Evolutionary conservation across 2,329 filamentous ascomycete species (phyloP).

Genomic region (Allantophomopsis cytisporea): DNA sequence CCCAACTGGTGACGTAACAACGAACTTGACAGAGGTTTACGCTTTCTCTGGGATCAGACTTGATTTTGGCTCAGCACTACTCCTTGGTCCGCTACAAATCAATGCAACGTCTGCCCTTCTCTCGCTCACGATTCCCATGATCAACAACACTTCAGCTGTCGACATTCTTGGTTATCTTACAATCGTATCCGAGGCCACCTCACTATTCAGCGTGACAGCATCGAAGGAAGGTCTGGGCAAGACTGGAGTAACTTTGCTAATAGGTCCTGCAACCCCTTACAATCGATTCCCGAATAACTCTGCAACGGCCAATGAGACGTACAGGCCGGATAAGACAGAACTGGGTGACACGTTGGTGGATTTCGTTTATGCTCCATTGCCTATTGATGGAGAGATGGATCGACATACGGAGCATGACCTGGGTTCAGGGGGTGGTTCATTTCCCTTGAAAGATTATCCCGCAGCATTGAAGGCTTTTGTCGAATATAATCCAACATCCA

Average conservation of each 20-base stretch:
- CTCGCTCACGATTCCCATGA: conserved; percentile 70
- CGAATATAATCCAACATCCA: conserved; percentile 23
- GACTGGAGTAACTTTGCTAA: conserved; percentile 56
- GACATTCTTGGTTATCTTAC: conserved; percentile 77
- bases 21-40: conserved; percentile 8
- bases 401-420: conserved; percentile 33
- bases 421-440: conserved; percentile 19
- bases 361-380: conserved; percentile 45
- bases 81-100: conserved; percentile 63
- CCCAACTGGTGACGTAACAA: conserved; percentile 9
- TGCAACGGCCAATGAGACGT: conserved; percentile 32
- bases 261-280: conserved; percentile 51
- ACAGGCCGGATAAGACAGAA: conserved; percentile 20
- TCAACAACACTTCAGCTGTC: conserved; percentile 44
- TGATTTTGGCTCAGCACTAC: conserved; percentile 37
- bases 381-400: conserved; percentile 23
- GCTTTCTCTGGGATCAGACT: conserved; percentile 22
- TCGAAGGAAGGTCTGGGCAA: conserved; percentile 57
- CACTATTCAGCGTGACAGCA: conserved; percentile 46
- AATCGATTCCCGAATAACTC: conserved; percentile 44
- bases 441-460: conserved; percentile 51
- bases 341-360: conserved; percentile 34
- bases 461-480: conserved; percentile 48
- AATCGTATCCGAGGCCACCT: conserved; percentile 53
- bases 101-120: conserved; percentile 64